Conservation (phyloP, 768 basidiomycete genomes). For the Tricholoma matsutake region DNA sequence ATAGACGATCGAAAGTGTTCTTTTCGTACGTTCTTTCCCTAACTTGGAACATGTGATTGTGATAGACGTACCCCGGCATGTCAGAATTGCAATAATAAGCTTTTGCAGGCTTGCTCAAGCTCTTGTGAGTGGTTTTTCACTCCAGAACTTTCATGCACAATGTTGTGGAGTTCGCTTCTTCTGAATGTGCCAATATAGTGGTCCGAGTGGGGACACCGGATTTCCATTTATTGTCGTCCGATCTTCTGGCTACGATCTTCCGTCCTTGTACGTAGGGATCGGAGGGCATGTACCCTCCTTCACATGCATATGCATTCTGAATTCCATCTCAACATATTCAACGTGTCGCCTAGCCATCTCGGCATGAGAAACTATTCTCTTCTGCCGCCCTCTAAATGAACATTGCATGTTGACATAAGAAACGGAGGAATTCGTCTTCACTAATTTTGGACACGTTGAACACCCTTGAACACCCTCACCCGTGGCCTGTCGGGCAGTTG, state of each 20-base stretch:
- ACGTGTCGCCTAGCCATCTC: neutral
- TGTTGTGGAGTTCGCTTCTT: neutral
- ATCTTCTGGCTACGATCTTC: slow-evolving; percentile 16
- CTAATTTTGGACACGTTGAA: slow-evolving; percentile 1
- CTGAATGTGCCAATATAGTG: neutral
- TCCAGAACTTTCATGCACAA: neutral
- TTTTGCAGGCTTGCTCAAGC: neutral
- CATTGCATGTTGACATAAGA: slow-evolving; percentile 3
- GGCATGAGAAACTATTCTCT: neutral
- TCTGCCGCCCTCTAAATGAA: neutral
- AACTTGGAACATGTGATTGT: slow-evolving; percentile 8
- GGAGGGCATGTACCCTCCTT: slow-evolving; percentile 28
- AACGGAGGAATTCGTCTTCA: slow-evolving; percentile 1
- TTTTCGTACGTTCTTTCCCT: slow-evolving; percentile 1
- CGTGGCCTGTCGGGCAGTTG: slow-evolving; percentile 19
- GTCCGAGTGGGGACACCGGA: neutral
- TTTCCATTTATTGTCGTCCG: neutral
- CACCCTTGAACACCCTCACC: slow-evolving; percentile 7
- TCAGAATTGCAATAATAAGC: neutral
- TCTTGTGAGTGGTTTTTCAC: neutral
- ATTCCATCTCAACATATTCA: neutral
- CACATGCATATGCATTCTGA: slow-evolving; percentile 7
- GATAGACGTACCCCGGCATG: neutral
- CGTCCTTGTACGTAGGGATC: slow-evolving; percentile 22
- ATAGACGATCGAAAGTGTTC: slow-evolving; percentile 11